Evolutionary conservation across 148 eudicot genomes (phyloP), one percentile per base, ranked within the genome.

Genomic region (Mesembryanthemum crystallinum): DNA sequence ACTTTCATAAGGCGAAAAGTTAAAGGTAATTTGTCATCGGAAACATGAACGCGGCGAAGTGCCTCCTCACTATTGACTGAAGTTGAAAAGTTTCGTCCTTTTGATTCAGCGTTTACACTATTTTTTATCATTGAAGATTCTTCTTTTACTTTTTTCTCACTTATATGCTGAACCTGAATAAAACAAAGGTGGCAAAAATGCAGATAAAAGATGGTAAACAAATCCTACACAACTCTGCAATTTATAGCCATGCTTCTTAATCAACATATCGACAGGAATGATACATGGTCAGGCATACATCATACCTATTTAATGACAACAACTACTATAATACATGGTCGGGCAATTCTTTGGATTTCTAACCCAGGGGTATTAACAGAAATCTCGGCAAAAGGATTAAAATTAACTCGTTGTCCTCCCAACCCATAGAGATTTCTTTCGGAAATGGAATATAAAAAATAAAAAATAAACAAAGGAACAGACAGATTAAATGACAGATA

Each of bases 1-100:
- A 90, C 98, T 78, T 81, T 82, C 88, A 94, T 65, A 67, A 94
- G 92, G 37, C 92, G 90, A 76, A 94, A 94, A 58, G 92, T 89
- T 58, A 32, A 81, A 64, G 96, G 85, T 61, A 89, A 13, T 51
- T 83, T 81, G 54, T 89, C 86, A 51, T 79, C 79, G 7, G 90
- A 55, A 69, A 88, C 57, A 51, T 82, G 84, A 72, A 94, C 90
- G 29, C 72, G 79, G n/a, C 88, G 81, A 64, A 92, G 79, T 30
- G 87, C 87, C 85, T 92, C 96, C 39, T 79, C 74, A 49, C 32
- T 69, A 42, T 70, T 76, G 67, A 76, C 60, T 13, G 82, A 67
- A 23, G 43, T 12, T 55, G 74, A 54, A 71, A 43, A 42, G 45
- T 52, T 69, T 39, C 51, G 77, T 33, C 62, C 61, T 32, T 61